These are phyloP conservation scores for Mentha longifolia DNA, from an alignment of 257 asterid species.

Conservation along the genomic window DNA sequence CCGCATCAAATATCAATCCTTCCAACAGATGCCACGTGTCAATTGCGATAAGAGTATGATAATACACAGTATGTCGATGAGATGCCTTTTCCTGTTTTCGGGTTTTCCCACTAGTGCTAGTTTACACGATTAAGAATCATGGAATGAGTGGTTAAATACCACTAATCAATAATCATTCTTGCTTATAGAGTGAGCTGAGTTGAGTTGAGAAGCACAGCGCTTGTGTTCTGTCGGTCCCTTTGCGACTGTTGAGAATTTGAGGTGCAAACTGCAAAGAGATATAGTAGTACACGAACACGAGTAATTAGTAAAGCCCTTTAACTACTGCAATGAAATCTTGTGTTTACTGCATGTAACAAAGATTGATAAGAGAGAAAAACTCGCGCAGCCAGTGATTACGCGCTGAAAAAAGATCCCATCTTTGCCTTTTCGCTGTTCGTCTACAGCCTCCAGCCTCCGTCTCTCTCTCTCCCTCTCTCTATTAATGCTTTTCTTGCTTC, in stretches of 20 bases:
- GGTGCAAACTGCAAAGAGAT: no score
- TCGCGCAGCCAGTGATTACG: conserved; percentile 13
- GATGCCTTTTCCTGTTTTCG: conserved; percentile 27
- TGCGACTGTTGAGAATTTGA: conserved; percentile 29
- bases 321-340: conserved; percentile 29
- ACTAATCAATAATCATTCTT: conserved; percentile 16
- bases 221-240: conserved; percentile 33
- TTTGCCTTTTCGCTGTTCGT: conserved; percentile 25
- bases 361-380: conserved; percentile 29
- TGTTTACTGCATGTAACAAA: conserved; percentile 35
- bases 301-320: conserved; percentile 8
- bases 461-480: no score
- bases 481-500: conserved; percentile 24
- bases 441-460: not conserved
- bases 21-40: conserved; percentile 38
- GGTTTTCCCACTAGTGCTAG: conserved; percentile 37
- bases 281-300: no score
- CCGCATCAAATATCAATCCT: not conserved
- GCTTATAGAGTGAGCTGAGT: no score
- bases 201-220: not conserved
- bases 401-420: conserved; percentile 30
- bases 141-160: conserved; percentile 24
- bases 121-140: conserved; percentile 32
- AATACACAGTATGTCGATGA: not conserved
- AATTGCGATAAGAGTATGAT: conserved; percentile 35